phyloP scores from a whole-genome alignment of 257 asterid genomes.

The Plantago elongata region DNA sequence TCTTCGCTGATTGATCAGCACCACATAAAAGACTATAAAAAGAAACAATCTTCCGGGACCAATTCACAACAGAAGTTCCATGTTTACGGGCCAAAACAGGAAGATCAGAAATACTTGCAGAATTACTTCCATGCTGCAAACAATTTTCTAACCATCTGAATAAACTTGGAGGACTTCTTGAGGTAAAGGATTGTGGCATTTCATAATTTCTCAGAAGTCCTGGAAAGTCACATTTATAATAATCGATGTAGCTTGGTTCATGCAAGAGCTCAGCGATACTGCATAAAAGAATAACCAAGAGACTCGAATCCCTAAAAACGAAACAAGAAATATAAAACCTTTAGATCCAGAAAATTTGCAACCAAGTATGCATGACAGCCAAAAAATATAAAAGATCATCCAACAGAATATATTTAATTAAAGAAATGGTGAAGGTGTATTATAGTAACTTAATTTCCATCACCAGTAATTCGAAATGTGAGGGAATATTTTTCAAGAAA shows the following conservation, averaged over 20 bases:
- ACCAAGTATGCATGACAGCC: conserved; percentile 13
- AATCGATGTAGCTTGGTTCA: conserved; percentile 78
- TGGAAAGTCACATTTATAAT: conserved; percentile 88
- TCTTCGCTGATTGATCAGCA: conserved; percentile 55
- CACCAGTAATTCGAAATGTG: no score
- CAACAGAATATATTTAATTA: no score
- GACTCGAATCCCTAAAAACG: conserved; percentile 74
- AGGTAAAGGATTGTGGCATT: conserved; percentile 29
- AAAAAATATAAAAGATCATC: background rate
- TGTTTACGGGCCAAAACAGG: conserved; percentile 65
- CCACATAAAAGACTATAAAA: conserved; percentile 92
- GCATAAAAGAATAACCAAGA: conserved; percentile 65
- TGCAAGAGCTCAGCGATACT: conserved; percentile 61
- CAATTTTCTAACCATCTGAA: conserved; percentile 91
- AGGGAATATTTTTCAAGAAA: no score
- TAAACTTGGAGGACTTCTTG: conserved; percentile 67
- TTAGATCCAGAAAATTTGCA: conserved; percentile 13
- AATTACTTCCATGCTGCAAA: conserved; percentile 60
- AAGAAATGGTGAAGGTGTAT: no score
- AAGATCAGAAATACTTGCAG: conserved; percentile 59
- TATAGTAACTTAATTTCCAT: no score
- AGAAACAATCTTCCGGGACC: conserved; percentile 84
- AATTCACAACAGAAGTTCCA: conserved; percentile 62
- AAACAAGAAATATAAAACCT: conserved; percentile 23
- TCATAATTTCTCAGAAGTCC: conserved; percentile 38